Percentiles rank a stretch among this genome's conserved stretches.
These are phyloP conservation scores for Cyberlindnera maclurae DNA, from an alignment of 805 yeast genomes.

Conservation along the genomic window DNA sequence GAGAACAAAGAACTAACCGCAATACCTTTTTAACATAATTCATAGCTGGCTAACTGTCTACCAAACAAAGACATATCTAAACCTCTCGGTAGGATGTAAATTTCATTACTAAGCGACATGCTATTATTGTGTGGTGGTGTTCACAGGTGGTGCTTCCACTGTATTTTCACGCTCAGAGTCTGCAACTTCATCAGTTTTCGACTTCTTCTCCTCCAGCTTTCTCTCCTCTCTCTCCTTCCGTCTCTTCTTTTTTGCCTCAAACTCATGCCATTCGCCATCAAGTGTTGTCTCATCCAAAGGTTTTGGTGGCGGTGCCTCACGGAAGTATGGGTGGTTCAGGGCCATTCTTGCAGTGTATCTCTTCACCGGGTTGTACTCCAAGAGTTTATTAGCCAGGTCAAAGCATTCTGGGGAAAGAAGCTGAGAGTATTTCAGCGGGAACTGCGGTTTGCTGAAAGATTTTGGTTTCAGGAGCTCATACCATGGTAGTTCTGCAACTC, in stretches of 20 bases:
- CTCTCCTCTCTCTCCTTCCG: conserved; percentile 23
- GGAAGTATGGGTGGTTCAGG: conserved; percentile 62
- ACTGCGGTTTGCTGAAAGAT: conserved; percentile 24
- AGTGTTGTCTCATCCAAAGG: conserved; percentile 47
- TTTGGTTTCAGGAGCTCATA: conserved; percentile 72
- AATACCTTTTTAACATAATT: no score
- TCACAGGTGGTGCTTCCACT: conserved; percentile 1
- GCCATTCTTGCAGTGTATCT: conserved; percentile 69
- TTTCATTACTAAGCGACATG: no score
- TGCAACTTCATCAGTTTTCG: not conserved
- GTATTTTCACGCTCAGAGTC: no score
- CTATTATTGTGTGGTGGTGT: not conserved
- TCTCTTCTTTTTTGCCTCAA: conserved; percentile 76
- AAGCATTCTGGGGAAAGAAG: conserved; percentile 46
- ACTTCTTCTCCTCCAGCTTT: conserved; percentile 9
- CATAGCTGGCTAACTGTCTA: no score
- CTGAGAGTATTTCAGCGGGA: conserved; percentile 35
- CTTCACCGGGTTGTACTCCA: conserved; percentile 59
- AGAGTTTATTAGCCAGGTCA: conserved; percentile 56
- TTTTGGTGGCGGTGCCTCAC: conserved; percentile 58
- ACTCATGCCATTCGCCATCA: conserved; percentile 93
- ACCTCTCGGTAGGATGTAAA: no score
- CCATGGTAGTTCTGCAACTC: conserved; percentile 81
- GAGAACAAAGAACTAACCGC: conserved; percentile 31
- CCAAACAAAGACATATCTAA: no score